Evolutionary conservation across 2,329 filamentous ascomycete species (phyloP).

Genomic region (Sporothrix humicola): DNA sequence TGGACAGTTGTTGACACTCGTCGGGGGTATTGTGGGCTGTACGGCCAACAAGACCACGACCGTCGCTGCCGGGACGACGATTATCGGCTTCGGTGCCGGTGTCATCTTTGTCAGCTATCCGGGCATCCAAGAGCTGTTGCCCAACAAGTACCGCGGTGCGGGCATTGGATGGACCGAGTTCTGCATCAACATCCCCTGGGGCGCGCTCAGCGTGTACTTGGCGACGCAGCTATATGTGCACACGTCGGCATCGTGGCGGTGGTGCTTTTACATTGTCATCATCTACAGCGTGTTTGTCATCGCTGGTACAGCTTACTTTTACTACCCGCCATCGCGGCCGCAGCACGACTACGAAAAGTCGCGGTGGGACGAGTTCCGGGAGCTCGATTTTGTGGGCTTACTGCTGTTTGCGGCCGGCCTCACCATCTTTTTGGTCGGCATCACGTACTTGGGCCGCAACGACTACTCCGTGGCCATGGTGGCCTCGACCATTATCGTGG

Average conservation of each 20-base stretch:
- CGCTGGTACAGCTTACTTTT: constrained; percentile 41
- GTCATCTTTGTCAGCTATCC: constrained; percentile 46
- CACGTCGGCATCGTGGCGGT: constrained; percentile 41
- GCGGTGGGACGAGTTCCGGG: constrained; percentile 42
- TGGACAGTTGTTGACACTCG: neutral
- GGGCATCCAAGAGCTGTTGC: constrained; percentile 45
- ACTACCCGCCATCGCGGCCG: constrained; percentile 41
- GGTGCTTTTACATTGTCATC: constrained; percentile 42
- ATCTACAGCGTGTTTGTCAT: constrained; percentile 41
- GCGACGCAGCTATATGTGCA: constrained; percentile 42
- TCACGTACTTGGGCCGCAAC: neutral
- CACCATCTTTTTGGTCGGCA: neutral
- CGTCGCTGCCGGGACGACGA: constrained; percentile 41
- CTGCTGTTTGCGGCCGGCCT: constrained; percentile 35
- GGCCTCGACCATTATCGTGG: neutral
- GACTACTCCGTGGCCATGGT: constrained; percentile 6
- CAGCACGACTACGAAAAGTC: constrained; percentile 43
- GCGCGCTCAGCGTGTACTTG: constrained; percentile 39
- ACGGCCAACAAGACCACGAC: neutral
- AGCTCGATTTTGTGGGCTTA: constrained; percentile 44
- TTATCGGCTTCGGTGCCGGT: constrained; percentile 45
- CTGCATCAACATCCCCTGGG: constrained; percentile 43
- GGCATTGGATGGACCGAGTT: constrained; percentile 44
- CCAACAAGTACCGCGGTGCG: constrained; percentile 45
- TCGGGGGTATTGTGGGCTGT: neutral